Conservation (phyloP, 148 eudicot genomes). For the Amaranthus palmeri region DNA sequence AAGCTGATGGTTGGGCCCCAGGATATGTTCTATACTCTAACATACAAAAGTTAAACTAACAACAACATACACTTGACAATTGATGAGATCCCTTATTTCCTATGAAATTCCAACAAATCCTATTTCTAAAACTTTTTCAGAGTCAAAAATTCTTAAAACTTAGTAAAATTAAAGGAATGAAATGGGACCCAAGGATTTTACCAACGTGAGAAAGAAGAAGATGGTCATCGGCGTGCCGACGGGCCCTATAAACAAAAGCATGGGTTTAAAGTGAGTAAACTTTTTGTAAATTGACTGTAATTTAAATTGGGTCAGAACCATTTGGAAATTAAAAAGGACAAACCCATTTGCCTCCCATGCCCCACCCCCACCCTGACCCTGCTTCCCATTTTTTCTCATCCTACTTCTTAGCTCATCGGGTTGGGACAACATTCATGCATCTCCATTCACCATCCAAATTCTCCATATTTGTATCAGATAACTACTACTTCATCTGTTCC, state of each 20-base stretch:
- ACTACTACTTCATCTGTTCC: too few species aligned
- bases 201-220: neutral
- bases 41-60: too few species aligned
- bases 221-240: constrained; percentile 16
- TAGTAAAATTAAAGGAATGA: neutral
- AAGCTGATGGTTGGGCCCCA: too few species aligned
- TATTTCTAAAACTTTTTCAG: too few species aligned
- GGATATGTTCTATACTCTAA: too few species aligned
- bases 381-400: constrained; percentile 14
- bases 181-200: neutral
- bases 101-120: too few species aligned
- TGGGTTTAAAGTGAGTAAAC: neutral
- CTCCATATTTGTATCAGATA: neutral
- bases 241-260: constrained; percentile 12
- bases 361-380: constrained; percentile 8
- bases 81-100: too few species aligned
- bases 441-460: neutral
- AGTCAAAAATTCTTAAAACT: neutral
- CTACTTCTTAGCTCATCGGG: neutral
- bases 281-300: constrained; percentile 14
- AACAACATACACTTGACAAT: too few species aligned
- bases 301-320: constrained; percentile 5
- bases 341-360: neutral
- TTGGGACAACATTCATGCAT: neutral
- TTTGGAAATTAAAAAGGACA: constrained; percentile 8